phyloP scores from a whole-genome alignment of 371 early-diverging fungal genomes.

The Rhizopus stolonifer region DNA sequence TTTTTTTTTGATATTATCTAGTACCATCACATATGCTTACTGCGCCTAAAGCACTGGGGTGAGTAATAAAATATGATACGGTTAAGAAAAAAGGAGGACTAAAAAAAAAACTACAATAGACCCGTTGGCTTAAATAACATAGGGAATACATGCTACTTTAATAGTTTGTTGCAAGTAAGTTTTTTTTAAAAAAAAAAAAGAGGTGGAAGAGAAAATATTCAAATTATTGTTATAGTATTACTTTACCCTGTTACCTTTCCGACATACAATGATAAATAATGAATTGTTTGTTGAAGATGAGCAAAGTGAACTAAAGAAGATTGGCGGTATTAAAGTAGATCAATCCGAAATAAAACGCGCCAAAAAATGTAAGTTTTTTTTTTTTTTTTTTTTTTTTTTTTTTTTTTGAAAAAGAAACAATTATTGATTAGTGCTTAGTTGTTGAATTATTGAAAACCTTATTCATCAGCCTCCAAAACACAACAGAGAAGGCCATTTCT shows the following conservation, averaged over 20 bases:
- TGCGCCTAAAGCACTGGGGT: constrained; percentile 6
- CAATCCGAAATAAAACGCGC: constrained; percentile 49
- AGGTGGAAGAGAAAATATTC: too few relatives aligned
- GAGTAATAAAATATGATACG: constrained; percentile 1
- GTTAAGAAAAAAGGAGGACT: background rate
- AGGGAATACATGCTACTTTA: constrained; percentile 93
- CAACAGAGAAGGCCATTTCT: constrained; percentile 40
- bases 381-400: background rate
- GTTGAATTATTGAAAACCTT: constrained; percentile 40
- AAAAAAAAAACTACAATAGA: constrained; percentile 15
- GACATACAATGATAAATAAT: constrained; percentile 58
- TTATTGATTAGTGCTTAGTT: too few relatives aligned
- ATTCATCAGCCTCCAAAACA: constrained; percentile 39
- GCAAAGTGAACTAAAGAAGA: constrained; percentile 49
- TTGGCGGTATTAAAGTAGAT: constrained; percentile 63
- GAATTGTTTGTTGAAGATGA: constrained; percentile 56
- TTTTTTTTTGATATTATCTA: background rate
- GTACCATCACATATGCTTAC: constrained; percentile 23
- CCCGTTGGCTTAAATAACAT: constrained; percentile 81
- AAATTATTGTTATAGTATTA: constrained; percentile 84
- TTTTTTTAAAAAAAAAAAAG: too few relatives aligned
- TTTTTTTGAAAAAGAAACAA: too few relatives aligned
- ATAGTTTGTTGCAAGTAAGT: constrained; percentile 69
- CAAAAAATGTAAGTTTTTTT: constrained; percentile 43
- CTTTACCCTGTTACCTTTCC: constrained; percentile 68